A percentile compares a stretch with the other conserved stretches of the same genome.
These are phyloP conservation scores for Gastrolobium bilobum DNA, from an alignment of 306 rosid genomes.

Conservation along the genomic window DNA sequence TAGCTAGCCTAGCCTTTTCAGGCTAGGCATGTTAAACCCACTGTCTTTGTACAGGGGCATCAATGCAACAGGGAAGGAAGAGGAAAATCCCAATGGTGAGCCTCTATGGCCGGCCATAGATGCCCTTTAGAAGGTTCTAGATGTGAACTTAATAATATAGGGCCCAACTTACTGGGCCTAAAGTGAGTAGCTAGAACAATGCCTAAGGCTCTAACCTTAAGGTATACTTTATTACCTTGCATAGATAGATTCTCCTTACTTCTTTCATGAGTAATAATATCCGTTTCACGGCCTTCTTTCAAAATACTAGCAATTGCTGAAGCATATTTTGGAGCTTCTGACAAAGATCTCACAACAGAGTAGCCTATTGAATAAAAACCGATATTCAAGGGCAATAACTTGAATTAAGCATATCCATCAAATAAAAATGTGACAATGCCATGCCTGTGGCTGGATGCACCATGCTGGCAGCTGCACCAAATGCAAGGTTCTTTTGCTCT, in stretches of 20 bases:
- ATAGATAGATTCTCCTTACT: slow-evolving; percentile 70
- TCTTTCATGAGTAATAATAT: slow-evolving; percentile 47
- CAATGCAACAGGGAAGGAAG: no score
- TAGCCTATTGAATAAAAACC: slow-evolving; percentile 68
- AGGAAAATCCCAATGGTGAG: no score
- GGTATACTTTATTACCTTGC: slow-evolving; percentile 70
- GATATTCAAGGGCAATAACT: slow-evolving; percentile 27
- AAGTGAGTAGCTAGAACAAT: no score
- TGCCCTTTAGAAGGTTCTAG: no score
- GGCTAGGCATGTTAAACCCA: no score
- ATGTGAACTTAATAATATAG: no score
- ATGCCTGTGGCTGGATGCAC: slow-evolving; percentile 99
- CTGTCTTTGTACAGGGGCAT: no score
- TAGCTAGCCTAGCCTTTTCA: no score
- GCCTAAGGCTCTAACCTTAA: slow-evolving; percentile 39
- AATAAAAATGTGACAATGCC: slow-evolving; percentile 24
- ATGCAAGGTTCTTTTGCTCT: slow-evolving; percentile 95
- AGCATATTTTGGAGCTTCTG: slow-evolving; percentile 97
- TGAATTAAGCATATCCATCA: slow-evolving; percentile 35
- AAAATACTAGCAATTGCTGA: slow-evolving; percentile 83
- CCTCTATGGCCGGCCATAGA: no score
- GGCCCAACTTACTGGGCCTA: no score
- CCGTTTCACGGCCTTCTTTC: slow-evolving; percentile 62
- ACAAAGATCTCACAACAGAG: slow-evolving; percentile 97
- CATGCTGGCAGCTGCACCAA: slow-evolving; percentile 99